Conservation (phyloP, 805 yeast genomes). For the Kluyveromyces siamensis region DNA sequence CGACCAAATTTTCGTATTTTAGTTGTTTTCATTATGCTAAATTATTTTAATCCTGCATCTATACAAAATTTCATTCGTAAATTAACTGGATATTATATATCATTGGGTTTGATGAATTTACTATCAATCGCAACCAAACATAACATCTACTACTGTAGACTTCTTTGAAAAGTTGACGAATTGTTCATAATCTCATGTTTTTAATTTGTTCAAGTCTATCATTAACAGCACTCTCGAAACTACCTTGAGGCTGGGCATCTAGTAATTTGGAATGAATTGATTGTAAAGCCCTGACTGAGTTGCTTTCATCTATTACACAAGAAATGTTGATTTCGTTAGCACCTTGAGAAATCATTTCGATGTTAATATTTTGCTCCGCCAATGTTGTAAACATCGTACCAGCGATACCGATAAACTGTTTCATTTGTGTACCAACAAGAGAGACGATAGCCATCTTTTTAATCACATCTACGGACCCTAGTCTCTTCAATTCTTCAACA, state of each 20-base stretch:
- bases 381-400: constrained; percentile 92
- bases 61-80: neutral
- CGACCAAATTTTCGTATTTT: constrained; percentile 85
- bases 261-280: constrained; percentile 74
- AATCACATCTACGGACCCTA: constrained; percentile 86
- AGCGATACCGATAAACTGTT: constrained; percentile 92
- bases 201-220: constrained; percentile 39
- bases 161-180: neutral
- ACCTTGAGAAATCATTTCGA: constrained; percentile 98
- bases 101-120: neutral
- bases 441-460: constrained; percentile 86
- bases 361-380: constrained; percentile 85
- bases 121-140: no score
- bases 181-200: constrained; percentile 10
- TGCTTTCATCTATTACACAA: constrained; percentile 80
- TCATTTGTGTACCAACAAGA: constrained; percentile 94
- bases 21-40: constrained; percentile 8
- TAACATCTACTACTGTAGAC: no score
- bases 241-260: constrained; percentile 31
- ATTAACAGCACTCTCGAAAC: constrained; percentile 32
- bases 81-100: neutral
- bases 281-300: constrained; percentile 76
- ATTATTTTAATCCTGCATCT: neutral
- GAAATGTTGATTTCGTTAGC: constrained; percentile 96
- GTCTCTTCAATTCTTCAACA: constrained; percentile 62